These are phyloP conservation scores for Eimeria maxima DNA, from an alignment of 169 alveolate species.

Conservation along the genomic window DNA sequence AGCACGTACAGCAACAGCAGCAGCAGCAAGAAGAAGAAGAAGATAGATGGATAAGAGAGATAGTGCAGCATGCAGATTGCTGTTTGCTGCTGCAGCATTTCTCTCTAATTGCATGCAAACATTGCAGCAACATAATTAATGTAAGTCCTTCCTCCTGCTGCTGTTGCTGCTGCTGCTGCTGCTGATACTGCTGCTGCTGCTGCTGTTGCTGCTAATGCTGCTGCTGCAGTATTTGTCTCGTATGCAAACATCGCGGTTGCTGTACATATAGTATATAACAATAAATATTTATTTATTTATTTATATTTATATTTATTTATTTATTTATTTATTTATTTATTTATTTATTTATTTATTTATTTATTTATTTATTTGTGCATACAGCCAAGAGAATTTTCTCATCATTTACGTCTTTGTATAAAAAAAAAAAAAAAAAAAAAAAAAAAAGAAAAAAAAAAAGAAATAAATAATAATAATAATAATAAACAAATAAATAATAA, in stretches of 20 bases:
- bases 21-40: not conserved
- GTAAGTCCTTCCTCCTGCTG: not conserved
- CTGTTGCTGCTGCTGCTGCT: constrained; percentile 14
- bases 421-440: too few species aligned
- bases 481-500: too few species aligned
- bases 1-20: too few species aligned
- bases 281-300: not conserved
- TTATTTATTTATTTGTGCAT: not conserved
- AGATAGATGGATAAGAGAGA: not conserved
- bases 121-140: not conserved
- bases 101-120: not conserved
- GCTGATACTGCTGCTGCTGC: not conserved
- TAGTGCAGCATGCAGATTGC: constrained; percentile 35
- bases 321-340: not conserved
- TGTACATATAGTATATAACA: not conserved
- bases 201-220: constrained; percentile 49
- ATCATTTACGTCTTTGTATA: too few species aligned
- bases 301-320: not conserved
- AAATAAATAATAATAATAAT: too few species aligned
- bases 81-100: constrained; percentile 25
- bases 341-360: too few species aligned
- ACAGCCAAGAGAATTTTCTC: too few species aligned
- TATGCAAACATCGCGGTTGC: too few species aligned
- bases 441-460: too few species aligned
- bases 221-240: constrained; percentile 30